These are phyloP conservation scores for Ampelomyces quisqualis DNA, from an alignment of 2,329 filamentous ascomycete species.

Conservation along the genomic window DNA sequence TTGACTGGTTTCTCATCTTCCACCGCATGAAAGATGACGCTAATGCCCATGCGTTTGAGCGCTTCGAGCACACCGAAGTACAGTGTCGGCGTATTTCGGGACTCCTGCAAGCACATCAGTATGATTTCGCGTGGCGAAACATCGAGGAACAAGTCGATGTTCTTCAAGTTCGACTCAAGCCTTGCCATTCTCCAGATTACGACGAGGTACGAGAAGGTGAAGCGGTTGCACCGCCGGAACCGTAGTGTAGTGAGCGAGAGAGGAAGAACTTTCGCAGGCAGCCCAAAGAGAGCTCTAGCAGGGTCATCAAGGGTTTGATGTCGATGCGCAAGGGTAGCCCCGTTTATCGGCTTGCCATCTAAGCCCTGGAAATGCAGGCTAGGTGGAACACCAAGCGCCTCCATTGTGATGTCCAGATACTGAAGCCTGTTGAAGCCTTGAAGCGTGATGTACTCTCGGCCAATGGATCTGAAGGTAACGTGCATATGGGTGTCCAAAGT, in stretches of 20 bases:
- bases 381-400: constrained; percentile 5
- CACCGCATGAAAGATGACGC: too few relatives aligned
- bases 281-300: too few relatives aligned
- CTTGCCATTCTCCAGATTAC: constrained; percentile 4
- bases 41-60: too few relatives aligned
- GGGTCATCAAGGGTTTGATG: background rate
- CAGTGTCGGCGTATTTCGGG: constrained; percentile 4
- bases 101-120: constrained; percentile 4
- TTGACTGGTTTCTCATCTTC: too few relatives aligned
- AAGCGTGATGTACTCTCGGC: constrained; percentile 14
- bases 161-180: constrained; percentile 5
- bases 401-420: constrained; percentile 13
- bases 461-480: constrained; percentile 13
- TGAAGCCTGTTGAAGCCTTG: constrained; percentile 7
- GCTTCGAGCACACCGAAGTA: constrained; percentile 1
- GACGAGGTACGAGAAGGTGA: constrained; percentile 8
- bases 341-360: background rate
- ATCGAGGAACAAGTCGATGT: constrained; percentile 15
- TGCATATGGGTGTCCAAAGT: constrained; percentile 3
- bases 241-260: constrained; percentile 4
- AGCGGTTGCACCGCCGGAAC: constrained; percentile 16
- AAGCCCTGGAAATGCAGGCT: constrained; percentile 4
- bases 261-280: constrained; percentile 9
- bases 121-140: constrained; percentile 10
- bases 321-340: background rate